A percentile compares a stretch with the other conserved stretches of the same genome.
These are phyloP conservation scores for Chlamydomonas schloesseri DNA, from an alignment of 139 green algal species.

Conservation along the genomic window DNA sequence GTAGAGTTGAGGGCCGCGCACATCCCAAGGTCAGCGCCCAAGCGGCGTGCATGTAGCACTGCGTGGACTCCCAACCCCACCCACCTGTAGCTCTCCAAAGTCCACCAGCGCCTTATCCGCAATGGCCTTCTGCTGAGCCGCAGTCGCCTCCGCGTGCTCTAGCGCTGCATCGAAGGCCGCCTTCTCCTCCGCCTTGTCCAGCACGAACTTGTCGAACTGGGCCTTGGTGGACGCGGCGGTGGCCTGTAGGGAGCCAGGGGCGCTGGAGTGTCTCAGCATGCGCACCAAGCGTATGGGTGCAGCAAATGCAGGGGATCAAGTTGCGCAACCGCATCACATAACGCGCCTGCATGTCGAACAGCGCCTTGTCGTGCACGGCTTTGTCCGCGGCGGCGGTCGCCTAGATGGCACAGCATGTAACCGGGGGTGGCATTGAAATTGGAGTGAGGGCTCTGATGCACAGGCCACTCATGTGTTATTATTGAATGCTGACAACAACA, in stretches of 20 bases:
- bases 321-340: too few species aligned
- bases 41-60: too few species aligned
- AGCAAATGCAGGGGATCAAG: too few species aligned
- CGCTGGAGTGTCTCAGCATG: too few species aligned
- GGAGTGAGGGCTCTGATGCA: not conserved
- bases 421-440: too few species aligned
- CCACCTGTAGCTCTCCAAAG: slow-evolving; percentile 18
- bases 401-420: not conserved
- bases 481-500: not conserved
- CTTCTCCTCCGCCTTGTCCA: slow-evolving; percentile 38
- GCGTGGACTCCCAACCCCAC: not conserved
- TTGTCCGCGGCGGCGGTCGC: not conserved
- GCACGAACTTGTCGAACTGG: slow-evolving; percentile 36
- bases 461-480: not conserved
- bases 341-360: not conserved
- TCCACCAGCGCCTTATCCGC: slow-evolving; percentile 33
- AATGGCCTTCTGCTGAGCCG: slow-evolving; percentile 6
- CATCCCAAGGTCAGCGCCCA: too few species aligned
- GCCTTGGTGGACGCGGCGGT: not conserved
- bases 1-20: too few species aligned
- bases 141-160: not conserved
- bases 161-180: slow-evolving; percentile 14
- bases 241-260: too few species aligned
- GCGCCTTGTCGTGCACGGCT: slow-evolving; percentile 8
- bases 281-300: too few species aligned